Percentiles rank a stretch among this genome's conserved stretches.
phyloP scores from a whole-genome alignment of 1,284 basidiomycete species.

The Veloporphyrellus conicus region DNA sequence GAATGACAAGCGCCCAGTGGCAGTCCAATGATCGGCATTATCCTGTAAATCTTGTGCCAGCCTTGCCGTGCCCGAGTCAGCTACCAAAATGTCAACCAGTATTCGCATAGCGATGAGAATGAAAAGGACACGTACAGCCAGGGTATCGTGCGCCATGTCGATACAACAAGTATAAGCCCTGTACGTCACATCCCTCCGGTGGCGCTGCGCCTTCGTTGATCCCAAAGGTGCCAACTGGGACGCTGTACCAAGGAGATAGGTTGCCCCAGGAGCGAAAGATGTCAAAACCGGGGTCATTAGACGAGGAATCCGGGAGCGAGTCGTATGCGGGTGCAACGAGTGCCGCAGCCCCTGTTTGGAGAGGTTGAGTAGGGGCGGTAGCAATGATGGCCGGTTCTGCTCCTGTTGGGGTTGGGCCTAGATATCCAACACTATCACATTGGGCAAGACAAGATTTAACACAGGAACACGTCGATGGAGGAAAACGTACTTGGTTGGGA shows the following conservation, averaged over 20 bases:
- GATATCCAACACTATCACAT: slow-evolving; percentile 58
- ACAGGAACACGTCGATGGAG: neutral
- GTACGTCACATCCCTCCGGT: slow-evolving; percentile 67
- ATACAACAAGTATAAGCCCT: slow-evolving; percentile 73
- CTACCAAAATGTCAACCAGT: slow-evolving; percentile 4
- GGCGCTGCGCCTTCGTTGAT: slow-evolving; percentile 65
- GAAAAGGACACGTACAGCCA: slow-evolving; percentile 49
- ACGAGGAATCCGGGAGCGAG: slow-evolving; percentile 15
- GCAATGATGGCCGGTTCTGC: slow-evolving; percentile 73
- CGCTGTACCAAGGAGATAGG: slow-evolving; percentile 80
- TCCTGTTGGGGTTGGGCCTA: slow-evolving; percentile 80
- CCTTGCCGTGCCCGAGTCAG: neutral
- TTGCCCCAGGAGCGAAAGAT: slow-evolving; percentile 80
- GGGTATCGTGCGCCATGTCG: slow-evolving; percentile 80
- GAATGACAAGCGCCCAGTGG: neutral
- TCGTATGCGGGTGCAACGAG: slow-evolving; percentile 49
- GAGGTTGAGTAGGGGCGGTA: slow-evolving; percentile 73
- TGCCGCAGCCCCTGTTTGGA: slow-evolving; percentile 66
- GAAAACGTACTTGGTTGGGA: slow-evolving; percentile 15
- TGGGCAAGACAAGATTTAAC: neutral
- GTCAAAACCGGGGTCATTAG: slow-evolving; percentile 43
- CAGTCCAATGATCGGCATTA: neutral
- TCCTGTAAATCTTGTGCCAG: neutral
- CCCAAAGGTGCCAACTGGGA: slow-evolving; percentile 65
- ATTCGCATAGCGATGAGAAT: neutral